Conservation (phyloP, 805 yeast species). For the Starmerella potacharoeniae region DNA sequence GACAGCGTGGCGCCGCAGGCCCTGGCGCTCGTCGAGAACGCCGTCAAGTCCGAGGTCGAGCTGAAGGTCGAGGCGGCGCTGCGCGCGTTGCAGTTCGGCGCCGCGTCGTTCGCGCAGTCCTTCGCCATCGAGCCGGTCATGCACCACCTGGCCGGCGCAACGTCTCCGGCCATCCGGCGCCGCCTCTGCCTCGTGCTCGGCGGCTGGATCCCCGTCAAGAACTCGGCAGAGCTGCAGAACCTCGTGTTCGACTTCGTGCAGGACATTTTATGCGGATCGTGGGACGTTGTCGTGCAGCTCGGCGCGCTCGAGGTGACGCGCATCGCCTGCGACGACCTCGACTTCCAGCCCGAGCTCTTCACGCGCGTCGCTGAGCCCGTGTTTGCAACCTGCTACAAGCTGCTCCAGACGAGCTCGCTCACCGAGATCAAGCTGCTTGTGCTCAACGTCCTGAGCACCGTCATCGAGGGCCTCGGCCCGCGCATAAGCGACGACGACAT, state of each 20-base stretch:
- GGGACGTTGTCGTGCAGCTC: slow-evolving; percentile 69
- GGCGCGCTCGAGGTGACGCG: slow-evolving; percentile 62
- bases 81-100: slow-evolving; percentile 71
- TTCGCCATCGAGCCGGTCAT: slow-evolving; percentile 48
- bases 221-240: slow-evolving; percentile 43
- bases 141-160: slow-evolving; percentile 42
- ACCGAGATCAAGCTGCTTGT: slow-evolving; percentile 71
- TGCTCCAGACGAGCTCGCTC: slow-evolving; percentile 40
- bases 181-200: slow-evolving; percentile 64
- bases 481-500: slow-evolving; percentile 18
- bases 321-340: slow-evolving; percentile 73
- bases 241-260: slow-evolving; percentile 47
- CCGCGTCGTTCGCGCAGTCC: slow-evolving; percentile 49
- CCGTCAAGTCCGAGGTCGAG: slow-evolving; percentile 36
- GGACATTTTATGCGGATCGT: slow-evolving; percentile 29
- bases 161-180: slow-evolving; percentile 71
- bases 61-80: slow-evolving; percentile 68
- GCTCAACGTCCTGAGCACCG: slow-evolving; percentile 51
- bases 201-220: slow-evolving; percentile 68
- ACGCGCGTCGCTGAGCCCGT: slow-evolving; percentile 49
- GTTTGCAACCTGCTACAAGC: slow-evolving; percentile 38
- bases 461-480: slow-evolving; percentile 33
- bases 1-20: slow-evolving; percentile 50
- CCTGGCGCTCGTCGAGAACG: slow-evolving; percentile 29
- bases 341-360: slow-evolving; percentile 59